Evolutionary conservation across 768 basidiomycete genomes (phyloP).

Genomic region (Pholiota molesta): DNA sequence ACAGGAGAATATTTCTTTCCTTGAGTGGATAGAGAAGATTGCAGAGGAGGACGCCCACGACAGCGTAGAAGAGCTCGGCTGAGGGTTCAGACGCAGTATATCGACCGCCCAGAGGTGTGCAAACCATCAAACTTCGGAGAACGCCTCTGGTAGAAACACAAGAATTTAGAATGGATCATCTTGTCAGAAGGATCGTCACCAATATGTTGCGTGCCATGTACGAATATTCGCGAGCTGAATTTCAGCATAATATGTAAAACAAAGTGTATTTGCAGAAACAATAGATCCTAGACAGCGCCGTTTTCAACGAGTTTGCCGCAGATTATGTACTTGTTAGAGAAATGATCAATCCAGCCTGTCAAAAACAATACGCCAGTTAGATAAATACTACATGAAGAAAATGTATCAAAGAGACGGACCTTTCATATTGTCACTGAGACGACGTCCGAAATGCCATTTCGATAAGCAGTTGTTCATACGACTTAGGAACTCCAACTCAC

Average conservation of each 20-base stretch:
- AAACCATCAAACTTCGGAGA: background rate
- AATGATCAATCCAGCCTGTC: conserved; percentile 92
- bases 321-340: conserved; percentile 88
- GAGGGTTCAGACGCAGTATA: background rate
- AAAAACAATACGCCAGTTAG: conserved; percentile 2
- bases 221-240: background rate
- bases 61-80: background rate
- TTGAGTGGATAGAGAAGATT: conserved; percentile 16
- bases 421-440: conserved; percentile 85
- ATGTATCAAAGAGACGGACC: conserved; percentile 42
- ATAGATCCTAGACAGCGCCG: conserved; percentile 43
- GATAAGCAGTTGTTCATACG: conserved; percentile 5
- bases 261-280: conserved; percentile 7
- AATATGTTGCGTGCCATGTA: background rate
- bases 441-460: conserved; percentile 8
- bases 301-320: conserved; percentile 90
- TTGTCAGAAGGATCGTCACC: background rate
- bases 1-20: conserved; percentile 17
- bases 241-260: background rate
- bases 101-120: background rate
- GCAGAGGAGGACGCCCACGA: conserved; percentile 1
- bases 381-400: background rate
- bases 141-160: background rate
- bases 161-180: background rate
- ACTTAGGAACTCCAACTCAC: conserved; percentile 48